Evolutionary conservation across 805 yeast species (phyloP).

Genomic region (Starmerella khaoyaiensis): DNA sequence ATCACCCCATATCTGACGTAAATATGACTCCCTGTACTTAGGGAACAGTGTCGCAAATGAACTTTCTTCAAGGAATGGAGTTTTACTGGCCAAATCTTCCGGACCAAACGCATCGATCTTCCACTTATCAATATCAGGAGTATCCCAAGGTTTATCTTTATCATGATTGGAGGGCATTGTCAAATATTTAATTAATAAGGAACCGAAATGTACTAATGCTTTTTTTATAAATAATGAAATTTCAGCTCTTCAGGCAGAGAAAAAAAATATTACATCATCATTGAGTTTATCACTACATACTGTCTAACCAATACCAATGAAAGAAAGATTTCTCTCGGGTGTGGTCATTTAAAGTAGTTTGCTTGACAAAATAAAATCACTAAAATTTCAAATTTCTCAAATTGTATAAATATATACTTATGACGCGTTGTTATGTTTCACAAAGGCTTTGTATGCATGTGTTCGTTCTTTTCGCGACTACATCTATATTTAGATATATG

Average conservation of each 20-base stretch:
- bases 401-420: no score
- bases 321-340: no score
- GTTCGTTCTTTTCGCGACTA: no score
- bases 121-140: constrained; percentile 92
- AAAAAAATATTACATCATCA: constrained; percentile 3
- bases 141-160: constrained; percentile 96
- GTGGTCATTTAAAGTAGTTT: no score
- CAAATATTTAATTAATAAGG: neutral
- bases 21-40: constrained; percentile 83
- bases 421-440: no score
- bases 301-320: no score
- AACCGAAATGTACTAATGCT: neutral
- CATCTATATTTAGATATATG: no score
- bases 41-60: constrained; percentile 92
- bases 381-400: no score
- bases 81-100: constrained; percentile 77
- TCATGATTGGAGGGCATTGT: constrained; percentile 85
- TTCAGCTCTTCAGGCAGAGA: neutral
- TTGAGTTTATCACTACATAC: no score
- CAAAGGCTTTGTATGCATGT: no score
- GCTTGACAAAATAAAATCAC: no score
- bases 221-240: neutral
- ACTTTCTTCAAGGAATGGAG: constrained; percentile 88
- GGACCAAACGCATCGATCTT: constrained; percentile 72
- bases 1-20: constrained; percentile 86